Conservation (phyloP, 371 early-diverging fungal genomes). For the Mortierella polycephala region DNA sequence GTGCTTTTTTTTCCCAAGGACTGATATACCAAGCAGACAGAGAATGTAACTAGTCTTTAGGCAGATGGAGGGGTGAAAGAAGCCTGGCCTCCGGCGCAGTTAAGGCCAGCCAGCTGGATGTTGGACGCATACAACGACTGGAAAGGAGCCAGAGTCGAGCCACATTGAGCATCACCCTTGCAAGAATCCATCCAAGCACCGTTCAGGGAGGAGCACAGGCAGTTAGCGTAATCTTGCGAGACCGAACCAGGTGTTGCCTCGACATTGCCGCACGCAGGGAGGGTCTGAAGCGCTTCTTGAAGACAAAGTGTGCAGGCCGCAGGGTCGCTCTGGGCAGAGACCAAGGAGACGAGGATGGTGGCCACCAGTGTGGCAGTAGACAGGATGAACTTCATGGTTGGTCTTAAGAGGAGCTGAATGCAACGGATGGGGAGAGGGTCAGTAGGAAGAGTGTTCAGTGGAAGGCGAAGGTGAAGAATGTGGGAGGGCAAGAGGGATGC, state of each 20-base stretch:
- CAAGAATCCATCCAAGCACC: conserved; percentile 43
- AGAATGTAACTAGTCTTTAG: not conserved
- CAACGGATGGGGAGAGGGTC: not conserved
- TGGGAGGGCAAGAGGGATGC: not conserved
- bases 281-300: conserved; percentile 24
- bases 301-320: conserved; percentile 33
- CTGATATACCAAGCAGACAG: no score
- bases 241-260: conserved; percentile 10
- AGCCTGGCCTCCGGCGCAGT: conserved; percentile 12
- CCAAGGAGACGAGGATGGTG: conserved; percentile 18
- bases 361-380: conserved; percentile 4
- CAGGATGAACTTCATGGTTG: conserved; percentile 30
- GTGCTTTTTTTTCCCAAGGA: not conserved
- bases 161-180: conserved; percentile 17
- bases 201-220: conserved; percentile 40
- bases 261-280: conserved; percentile 33
- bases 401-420: not conserved
- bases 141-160: conserved; percentile 15
- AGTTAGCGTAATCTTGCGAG: conserved; percentile 32
- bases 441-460: not conserved
- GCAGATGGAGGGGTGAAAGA: conserved; percentile 15
- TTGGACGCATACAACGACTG: conserved; percentile 13
- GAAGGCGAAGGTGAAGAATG: not conserved
- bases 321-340: conserved; percentile 28
- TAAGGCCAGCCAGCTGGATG: conserved; percentile 28